Percentiles rank a stretch among this genome's conserved stretches.
Evolutionary conservation across 1,284 basidiomycete species (phyloP).

Genomic region (Irpex sp.): DNA sequence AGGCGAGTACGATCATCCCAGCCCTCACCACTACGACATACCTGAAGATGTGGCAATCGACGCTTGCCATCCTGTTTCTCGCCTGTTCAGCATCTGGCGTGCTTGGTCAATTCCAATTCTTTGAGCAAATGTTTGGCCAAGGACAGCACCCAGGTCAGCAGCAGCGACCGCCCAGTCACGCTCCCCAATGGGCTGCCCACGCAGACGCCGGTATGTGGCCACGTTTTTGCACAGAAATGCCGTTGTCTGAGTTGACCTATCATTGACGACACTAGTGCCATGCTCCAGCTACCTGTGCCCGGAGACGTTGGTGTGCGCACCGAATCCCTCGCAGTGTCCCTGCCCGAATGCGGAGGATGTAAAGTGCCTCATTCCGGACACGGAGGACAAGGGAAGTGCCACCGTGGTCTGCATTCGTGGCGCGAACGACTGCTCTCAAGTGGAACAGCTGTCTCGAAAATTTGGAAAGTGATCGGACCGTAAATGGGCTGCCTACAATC

Average conservation of each 20-base stretch:
- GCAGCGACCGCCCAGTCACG: constrained; percentile 27
- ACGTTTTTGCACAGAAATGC: neutral
- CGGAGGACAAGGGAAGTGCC: constrained; percentile 26
- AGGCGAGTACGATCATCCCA: neutral
- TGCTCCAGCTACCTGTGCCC: constrained; percentile 36
- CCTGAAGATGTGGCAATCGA: neutral
- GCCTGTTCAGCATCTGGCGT: constrained; percentile 21
- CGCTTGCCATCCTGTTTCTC: constrained; percentile 5
- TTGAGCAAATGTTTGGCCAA: constrained; percentile 54
- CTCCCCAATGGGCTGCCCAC: constrained; percentile 51
- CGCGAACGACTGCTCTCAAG: constrained; percentile 28
- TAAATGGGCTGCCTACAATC: neutral
- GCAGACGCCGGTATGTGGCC: constrained; percentile 35
- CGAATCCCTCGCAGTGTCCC: constrained; percentile 34
- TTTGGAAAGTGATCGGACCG: constrained; percentile 18
- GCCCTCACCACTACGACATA: neutral
- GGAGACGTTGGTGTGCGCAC: constrained; percentile 34
- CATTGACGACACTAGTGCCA: constrained; percentile 21
- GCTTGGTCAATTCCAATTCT: constrained; percentile 56
- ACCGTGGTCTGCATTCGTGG: constrained; percentile 37
- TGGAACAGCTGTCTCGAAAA: constrained; percentile 28
- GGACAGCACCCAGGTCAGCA: constrained; percentile 47
- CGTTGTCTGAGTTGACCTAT: neutral
- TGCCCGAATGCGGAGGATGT: constrained; percentile 39
- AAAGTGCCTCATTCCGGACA: constrained; percentile 36